Evolutionary conservation across 345 rosid species (phyloP).

Genomic region (Pugionium cornutum): DNA sequence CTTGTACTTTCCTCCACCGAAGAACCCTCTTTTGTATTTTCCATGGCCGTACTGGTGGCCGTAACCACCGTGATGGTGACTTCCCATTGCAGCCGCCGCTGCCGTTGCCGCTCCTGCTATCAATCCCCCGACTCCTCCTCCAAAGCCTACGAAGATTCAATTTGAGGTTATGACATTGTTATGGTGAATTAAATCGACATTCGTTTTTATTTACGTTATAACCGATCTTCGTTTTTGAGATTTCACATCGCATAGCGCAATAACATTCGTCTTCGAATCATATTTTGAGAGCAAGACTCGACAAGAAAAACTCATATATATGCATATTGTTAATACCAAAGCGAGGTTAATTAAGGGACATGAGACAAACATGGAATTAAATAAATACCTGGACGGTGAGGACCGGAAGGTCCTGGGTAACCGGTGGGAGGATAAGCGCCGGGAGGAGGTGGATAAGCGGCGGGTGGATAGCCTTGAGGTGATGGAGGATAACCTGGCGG

Average conservation of each 20-base stretch:
- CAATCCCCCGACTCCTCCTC: conserved; percentile 68
- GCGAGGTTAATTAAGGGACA: conserved; percentile 6
- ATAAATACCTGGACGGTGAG: conserved; percentile 59
- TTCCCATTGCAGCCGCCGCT: conserved; percentile 82
- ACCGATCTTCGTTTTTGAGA: background rate
- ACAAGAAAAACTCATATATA: background rate
- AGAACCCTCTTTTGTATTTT: conserved; percentile 38
- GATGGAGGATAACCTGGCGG: conserved; percentile 45
- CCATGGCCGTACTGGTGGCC: conserved; percentile 30
- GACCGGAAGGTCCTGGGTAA: conserved; percentile 66
- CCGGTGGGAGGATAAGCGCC: conserved; percentile 66
- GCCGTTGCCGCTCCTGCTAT: conserved; percentile 89
- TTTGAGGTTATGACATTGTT: no score
- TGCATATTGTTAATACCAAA: background rate
- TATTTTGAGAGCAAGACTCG: background rate
- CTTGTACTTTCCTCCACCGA: conserved; percentile 38
- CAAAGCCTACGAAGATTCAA: conserved; percentile 40
- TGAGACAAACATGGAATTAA: background rate
- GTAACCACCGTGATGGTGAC: conserved; percentile 51
- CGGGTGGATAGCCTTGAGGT: conserved; percentile 40
- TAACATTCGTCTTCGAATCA: conserved; percentile 2
- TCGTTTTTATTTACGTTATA: background rate
- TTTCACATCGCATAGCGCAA: background rate
- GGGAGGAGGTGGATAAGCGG: conserved; percentile 42
- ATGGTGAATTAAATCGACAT: background rate